Evolutionary conservation across 1,139 yeast genomes (phyloP).

Genomic region (Suhomyces yuchorum): DNA sequence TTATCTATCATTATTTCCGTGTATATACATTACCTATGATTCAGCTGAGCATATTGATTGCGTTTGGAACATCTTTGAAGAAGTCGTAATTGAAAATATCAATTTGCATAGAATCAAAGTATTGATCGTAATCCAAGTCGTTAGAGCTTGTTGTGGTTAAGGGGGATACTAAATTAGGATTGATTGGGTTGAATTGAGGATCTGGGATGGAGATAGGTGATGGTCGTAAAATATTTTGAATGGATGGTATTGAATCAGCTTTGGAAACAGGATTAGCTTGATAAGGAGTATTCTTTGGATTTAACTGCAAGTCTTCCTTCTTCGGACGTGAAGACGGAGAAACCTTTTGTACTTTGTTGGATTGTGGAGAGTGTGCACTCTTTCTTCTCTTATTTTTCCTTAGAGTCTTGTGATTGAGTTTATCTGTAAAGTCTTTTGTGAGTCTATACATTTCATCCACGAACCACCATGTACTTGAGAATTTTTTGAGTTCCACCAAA

Average conservation of each 20-base stretch:
- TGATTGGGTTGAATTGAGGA: not conserved
- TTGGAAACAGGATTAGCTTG: slow-evolving; percentile 3
- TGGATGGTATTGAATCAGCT: slow-evolving; percentile 16
- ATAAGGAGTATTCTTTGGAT: not conserved
- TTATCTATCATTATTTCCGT: not conserved
- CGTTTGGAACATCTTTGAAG: slow-evolving; percentile 31
- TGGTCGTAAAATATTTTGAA: slow-evolving; percentile 16
- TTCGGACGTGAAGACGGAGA: not conserved
- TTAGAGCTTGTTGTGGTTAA: slow-evolving; percentile 7
- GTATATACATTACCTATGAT: not conserved
- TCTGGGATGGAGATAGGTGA: slow-evolving; percentile 1
- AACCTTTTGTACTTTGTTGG: not conserved
- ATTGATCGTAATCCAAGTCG: slow-evolving; percentile 23
- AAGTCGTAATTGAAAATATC: slow-evolving; percentile 36
- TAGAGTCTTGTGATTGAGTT: slow-evolving; percentile 19
- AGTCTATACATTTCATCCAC: slow-evolving; percentile 33
- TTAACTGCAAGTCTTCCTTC: not conserved
- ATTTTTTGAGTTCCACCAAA: slow-evolving; percentile 25
- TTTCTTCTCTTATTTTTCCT: slow-evolving; percentile 8
- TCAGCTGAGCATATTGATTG: slow-evolving; percentile 21
- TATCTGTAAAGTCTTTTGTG: slow-evolving; percentile 26
- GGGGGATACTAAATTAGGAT: slow-evolving; percentile 1
- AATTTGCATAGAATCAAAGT: slow-evolving; percentile 32
- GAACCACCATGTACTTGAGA: slow-evolving; percentile 31
- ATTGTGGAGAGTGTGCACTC: not conserved